Conservation (phyloP, 768 basidiomycete species). For the Cantharellus cinnabarinus region DNA sequence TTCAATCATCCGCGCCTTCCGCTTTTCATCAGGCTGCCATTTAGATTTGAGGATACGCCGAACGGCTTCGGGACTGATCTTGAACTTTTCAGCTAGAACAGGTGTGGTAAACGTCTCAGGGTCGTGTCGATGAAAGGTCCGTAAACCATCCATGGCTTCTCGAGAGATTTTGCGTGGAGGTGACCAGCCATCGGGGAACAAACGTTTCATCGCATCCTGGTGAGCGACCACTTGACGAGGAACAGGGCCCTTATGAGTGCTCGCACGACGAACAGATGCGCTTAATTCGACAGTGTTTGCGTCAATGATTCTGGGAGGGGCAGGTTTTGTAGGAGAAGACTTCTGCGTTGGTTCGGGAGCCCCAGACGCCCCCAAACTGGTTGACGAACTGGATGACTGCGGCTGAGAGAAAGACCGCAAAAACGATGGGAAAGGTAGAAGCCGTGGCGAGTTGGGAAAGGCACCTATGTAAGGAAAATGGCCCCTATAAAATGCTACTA, state of each 20-base stretch:
- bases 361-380: too few species aligned
- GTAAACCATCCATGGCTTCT: slow-evolving; percentile 66
- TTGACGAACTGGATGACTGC: too few species aligned
- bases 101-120: slow-evolving; percentile 43
- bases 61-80: slow-evolving; percentile 63
- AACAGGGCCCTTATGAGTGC: background rate
- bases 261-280: too few species aligned
- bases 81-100: slow-evolving; percentile 55
- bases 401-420: too few species aligned
- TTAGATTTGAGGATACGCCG: slow-evolving; percentile 57
- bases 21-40: slow-evolving; percentile 39
- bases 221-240: slow-evolving; percentile 1
- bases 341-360: too few species aligned
- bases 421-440: too few species aligned
- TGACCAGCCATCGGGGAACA: slow-evolving; percentile 27
- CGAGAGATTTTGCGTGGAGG: slow-evolving; percentile 65
- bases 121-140: slow-evolving; percentile 42
- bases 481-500: too few species aligned
- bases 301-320: too few species aligned
- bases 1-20: slow-evolving; percentile 11
- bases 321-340: too few species aligned
- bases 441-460: too few species aligned
- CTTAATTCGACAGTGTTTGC: too few species aligned
- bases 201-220: slow-evolving; percentile 3
- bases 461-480: too few species aligned